Conservation (phyloP, 257 asterid genomes). For the Lantana camara region DNA sequence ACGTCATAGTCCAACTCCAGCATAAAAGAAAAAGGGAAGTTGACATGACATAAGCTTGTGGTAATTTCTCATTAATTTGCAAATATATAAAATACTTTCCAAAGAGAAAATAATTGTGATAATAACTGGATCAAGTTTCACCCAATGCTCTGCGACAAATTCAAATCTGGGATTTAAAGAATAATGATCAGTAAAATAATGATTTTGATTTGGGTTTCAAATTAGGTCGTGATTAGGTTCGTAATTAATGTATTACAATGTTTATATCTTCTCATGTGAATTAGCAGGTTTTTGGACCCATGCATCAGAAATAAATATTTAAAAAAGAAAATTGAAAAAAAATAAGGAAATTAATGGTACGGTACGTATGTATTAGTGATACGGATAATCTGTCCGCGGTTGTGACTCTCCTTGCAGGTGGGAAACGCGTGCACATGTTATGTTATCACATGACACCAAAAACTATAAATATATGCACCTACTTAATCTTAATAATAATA, state of each 20-base stretch:
- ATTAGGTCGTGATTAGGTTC: neutral
- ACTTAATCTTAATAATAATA: neutral
- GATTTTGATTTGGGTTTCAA: neutral
- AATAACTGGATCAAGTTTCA: conserved; percentile 2
- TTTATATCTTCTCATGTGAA: conserved; percentile 27
- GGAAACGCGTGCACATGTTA: conserved; percentile 39
- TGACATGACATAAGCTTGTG: too few relatives aligned
- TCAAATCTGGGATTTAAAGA: neutral
- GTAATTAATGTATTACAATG: neutral
- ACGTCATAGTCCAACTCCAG: too few relatives aligned
- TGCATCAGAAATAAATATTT: neutral
- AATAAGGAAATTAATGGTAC: conserved; percentile 29
- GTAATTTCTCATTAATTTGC: too few relatives aligned
- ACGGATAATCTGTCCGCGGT: conserved; percentile 28
- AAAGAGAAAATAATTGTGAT: too few relatives aligned
- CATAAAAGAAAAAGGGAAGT: too few relatives aligned
- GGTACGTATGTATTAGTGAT: conserved; percentile 29
- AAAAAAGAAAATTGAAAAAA: neutral
- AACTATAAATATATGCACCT: neutral
- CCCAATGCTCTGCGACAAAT: neutral
- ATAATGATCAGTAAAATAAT: neutral
- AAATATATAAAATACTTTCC: too few relatives aligned
- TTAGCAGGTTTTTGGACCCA: conserved; percentile 19
- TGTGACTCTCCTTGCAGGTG: conserved; percentile 44
- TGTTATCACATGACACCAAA: conserved; percentile 35